These are phyloP conservation scores for Aspergillus cavernicola DNA, from an alignment of 495 filamentous ascomycete species.

Conservation along the genomic window DNA sequence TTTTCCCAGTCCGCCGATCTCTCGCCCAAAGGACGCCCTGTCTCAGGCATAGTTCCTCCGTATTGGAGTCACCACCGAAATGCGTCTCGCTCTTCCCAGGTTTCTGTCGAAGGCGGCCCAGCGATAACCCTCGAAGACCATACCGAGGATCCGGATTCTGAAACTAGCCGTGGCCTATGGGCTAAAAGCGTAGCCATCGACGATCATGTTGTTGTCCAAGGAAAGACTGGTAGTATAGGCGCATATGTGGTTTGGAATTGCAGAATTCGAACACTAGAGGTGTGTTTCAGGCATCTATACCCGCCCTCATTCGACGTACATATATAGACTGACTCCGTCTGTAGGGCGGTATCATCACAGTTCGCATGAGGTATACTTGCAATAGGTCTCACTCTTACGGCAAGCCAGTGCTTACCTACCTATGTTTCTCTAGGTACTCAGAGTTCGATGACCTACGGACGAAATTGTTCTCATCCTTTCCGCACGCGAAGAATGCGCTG, in stretches of 20 bases:
- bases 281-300: constrained; percentile 31
- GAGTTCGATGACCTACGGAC: constrained; percentile 65
- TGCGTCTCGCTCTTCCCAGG: constrained; percentile 41
- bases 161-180: constrained; percentile 62
- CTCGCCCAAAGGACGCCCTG: constrained; percentile 30
- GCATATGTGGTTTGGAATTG: constrained; percentile 76
- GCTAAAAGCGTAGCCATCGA: constrained; percentile 62
- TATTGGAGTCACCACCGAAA: constrained; percentile 50
- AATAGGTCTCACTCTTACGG: neutral
- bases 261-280: constrained; percentile 65
- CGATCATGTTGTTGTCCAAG: constrained; percentile 63
- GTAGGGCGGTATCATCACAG: constrained; percentile 56
- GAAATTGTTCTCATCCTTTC: constrained; percentile 59
- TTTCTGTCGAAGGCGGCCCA: constrained; percentile 34
- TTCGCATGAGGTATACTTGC: constrained; percentile 52
- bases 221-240: constrained; percentile 58
- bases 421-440: constrained; percentile 56
- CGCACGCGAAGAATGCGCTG: constrained; percentile 59
- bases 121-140: constrained; percentile 69
- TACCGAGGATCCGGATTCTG: constrained; percentile 56
- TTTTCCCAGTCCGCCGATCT: constrained; percentile 7
- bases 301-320: neutral
- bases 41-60: constrained; percentile 44
- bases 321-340: constrained; percentile 16
- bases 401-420: neutral